phyloP scores from a whole-genome alignment of 768 basidiomycete species.

The Pleurotus djamor region DNA sequence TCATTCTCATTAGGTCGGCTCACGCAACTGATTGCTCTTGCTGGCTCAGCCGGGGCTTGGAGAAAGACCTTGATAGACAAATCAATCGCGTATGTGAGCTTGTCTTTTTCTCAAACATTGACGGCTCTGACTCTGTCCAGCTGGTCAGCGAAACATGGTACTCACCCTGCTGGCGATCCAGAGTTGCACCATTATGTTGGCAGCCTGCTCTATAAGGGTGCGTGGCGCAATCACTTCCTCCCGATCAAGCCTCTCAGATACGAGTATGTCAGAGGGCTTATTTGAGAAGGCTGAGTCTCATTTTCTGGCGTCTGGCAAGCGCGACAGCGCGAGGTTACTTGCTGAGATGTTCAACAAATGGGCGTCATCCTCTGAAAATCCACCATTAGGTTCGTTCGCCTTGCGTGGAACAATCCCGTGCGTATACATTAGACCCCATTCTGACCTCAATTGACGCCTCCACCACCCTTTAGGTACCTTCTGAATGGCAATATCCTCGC shows the following conservation, averaged over 20 bases:
- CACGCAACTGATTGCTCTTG: conserved; percentile 89
- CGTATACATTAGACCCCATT: conserved; percentile 21
- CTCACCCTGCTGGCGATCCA: conserved; percentile 86
- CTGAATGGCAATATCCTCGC: conserved; percentile 90
- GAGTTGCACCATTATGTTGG: conserved; percentile 89
- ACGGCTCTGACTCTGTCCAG: conserved; percentile 34
- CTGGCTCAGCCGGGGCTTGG: conserved; percentile 81
- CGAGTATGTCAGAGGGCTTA: conserved; percentile 53
- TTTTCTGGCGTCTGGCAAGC: conserved; percentile 81
- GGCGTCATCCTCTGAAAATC: conserved; percentile 39
- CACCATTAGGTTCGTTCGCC: conserved; percentile 71
- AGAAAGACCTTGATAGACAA: conserved; percentile 87
- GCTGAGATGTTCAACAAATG: conserved; percentile 89
- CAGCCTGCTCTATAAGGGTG: conserved; percentile 84
- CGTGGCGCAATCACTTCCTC: conserved; percentile 1
- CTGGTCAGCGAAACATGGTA: conserved; percentile 80
- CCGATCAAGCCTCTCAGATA: neutral
- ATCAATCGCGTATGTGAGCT: conserved; percentile 70
- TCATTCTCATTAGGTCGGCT: conserved; percentile 57
- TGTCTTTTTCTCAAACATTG: conserved; percentile 2
- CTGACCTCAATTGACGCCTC: neutral
- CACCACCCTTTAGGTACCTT: conserved; percentile 51
- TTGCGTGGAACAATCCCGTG: conserved; percentile 86
- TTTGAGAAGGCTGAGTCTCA: conserved; percentile 80
- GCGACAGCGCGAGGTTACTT: conserved; percentile 84